Conservation (phyloP, 352 stramenopile species). For the Phytopythium cucurbitacearum region DNA sequence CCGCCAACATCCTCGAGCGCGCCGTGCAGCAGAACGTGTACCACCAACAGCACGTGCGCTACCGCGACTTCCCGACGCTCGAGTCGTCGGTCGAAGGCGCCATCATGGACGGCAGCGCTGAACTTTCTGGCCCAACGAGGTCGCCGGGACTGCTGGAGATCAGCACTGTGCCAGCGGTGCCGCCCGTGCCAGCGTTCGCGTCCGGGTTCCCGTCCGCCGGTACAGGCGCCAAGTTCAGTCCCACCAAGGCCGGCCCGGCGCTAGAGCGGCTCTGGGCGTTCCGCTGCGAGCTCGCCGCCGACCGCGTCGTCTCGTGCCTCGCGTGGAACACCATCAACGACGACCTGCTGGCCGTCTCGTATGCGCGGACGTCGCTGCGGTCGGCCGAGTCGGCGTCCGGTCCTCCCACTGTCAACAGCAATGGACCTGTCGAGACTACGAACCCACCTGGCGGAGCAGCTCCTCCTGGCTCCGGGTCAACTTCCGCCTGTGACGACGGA, state of each 20-base stretch:
- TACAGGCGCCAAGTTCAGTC: background rate
- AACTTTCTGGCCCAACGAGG: background rate
- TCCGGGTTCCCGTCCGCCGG: constrained; percentile 12
- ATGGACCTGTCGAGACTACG: constrained; percentile 4
- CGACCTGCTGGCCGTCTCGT: constrained; percentile 90
- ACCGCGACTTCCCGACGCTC: constrained; percentile 72
- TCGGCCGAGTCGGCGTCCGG: background rate
- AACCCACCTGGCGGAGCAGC: background rate
- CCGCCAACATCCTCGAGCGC: constrained; percentile 70
- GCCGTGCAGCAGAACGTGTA: constrained; percentile 89
- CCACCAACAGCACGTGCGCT: constrained; percentile 77
- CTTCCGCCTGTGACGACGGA: constrained; percentile 28
- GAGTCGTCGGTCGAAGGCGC: background rate
- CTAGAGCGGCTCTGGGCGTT: constrained; percentile 82
- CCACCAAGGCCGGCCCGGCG: constrained; percentile 7
- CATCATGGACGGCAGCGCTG: constrained; percentile 2
- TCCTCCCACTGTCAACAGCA: background rate
- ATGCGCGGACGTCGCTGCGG: constrained; percentile 27
- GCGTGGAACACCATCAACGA: constrained; percentile 86
- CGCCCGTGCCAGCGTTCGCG: constrained; percentile 9
- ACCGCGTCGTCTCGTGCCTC: constrained; percentile 65
- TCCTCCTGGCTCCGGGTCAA: constrained; percentile 7
- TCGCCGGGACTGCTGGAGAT: too few relatives aligned
- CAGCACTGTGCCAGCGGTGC: background rate
- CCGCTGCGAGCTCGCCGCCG: constrained; percentile 50